These are phyloP conservation scores for Beauveria sp. DNA, from an alignment of 2,329 filamentous ascomycete species.

Conservation along the genomic window DNA sequence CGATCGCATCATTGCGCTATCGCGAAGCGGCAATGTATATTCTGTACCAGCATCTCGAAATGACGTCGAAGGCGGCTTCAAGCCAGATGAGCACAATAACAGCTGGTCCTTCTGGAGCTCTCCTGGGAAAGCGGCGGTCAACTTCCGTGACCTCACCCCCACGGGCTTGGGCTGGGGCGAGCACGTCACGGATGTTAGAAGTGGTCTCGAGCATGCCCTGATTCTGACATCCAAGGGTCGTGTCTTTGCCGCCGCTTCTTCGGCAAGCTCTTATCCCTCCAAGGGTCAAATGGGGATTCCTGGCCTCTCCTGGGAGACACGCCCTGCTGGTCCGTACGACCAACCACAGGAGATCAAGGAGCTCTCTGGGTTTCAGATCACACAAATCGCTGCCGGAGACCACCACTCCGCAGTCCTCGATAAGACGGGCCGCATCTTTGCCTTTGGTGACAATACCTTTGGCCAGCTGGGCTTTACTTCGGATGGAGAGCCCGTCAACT, in stretches of 20 bases:
- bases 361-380: constrained; percentile 62
- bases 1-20: constrained; percentile 76
- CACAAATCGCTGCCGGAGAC: constrained; percentile 75
- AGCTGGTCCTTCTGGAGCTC: constrained; percentile 67
- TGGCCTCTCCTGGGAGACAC: constrained; percentile 70
- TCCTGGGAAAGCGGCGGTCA: constrained; percentile 37
- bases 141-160: constrained; percentile 67
- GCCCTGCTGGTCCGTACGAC: constrained; percentile 72
- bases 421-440: constrained; percentile 67
- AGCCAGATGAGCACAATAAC: constrained; percentile 45
- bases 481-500: constrained; percentile 51
- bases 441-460: constrained; percentile 83
- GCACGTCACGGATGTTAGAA: constrained; percentile 63
- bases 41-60: constrained; percentile 69
- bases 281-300: constrained; percentile 84
- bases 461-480: constrained; percentile 87
- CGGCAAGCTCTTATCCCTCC: constrained; percentile 67
- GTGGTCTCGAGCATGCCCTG: constrained; percentile 79
- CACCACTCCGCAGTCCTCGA: constrained; percentile 78
- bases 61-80: constrained; percentile 61
- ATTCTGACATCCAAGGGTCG: constrained; percentile 79
- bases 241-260: constrained; percentile 81
- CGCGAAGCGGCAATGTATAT: constrained; percentile 69
- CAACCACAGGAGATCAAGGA: constrained; percentile 70
- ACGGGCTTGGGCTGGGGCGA: constrained; percentile 59